Percentiles rank a stretch among this genome's conserved stretches.
These are phyloP conservation scores for Abortiporus biennis DNA, from an alignment of 1,284 basidiomycete species.

Conservation along the genomic window DNA sequence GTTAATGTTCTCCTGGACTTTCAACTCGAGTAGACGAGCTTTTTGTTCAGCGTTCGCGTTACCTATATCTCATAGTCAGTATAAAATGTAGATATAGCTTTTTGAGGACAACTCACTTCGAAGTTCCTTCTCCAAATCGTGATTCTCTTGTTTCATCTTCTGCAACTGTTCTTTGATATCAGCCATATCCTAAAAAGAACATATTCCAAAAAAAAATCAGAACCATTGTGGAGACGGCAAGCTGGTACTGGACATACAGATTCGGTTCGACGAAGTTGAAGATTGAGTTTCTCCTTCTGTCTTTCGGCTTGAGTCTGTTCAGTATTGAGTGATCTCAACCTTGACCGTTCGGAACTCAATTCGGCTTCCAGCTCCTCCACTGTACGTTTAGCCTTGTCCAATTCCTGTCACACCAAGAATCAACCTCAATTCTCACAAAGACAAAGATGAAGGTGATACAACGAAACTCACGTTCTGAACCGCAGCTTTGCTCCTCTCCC, in stretches of 20 bases:
- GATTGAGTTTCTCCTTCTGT: constrained; percentile 55
- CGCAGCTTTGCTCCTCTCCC: constrained; percentile 39
- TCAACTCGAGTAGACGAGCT: constrained; percentile 55
- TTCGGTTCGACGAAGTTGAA: constrained; percentile 64
- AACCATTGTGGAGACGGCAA: too few relatives aligned
- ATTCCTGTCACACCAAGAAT: constrained; percentile 41
- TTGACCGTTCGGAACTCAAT: constrained; percentile 59
- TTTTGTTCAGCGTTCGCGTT: constrained; percentile 65
- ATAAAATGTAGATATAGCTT: neutral
- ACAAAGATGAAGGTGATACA: neutral
- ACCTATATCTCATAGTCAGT: constrained; percentile 27
- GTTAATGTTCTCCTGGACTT: constrained; percentile 57
- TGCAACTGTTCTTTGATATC: constrained; percentile 65
- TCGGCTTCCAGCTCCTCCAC: constrained; percentile 65
- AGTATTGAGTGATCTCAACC: constrained; percentile 50
- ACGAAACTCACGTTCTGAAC: constrained; percentile 45
- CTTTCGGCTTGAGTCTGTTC: constrained; percentile 57
- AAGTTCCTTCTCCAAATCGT: constrained; percentile 62
- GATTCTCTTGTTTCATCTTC: constrained; percentile 60
- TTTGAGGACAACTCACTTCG: constrained; percentile 38
- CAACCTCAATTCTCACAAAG: neutral
- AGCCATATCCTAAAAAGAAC: constrained; percentile 61
- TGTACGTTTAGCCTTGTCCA: constrained; percentile 55
- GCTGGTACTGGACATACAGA: constrained; percentile 42
- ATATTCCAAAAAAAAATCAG: neutral